These are phyloP conservation scores for Penicillium sp. DNA, from an alignment of 2,329 filamentous ascomycete species.

Conservation along the genomic window DNA sequence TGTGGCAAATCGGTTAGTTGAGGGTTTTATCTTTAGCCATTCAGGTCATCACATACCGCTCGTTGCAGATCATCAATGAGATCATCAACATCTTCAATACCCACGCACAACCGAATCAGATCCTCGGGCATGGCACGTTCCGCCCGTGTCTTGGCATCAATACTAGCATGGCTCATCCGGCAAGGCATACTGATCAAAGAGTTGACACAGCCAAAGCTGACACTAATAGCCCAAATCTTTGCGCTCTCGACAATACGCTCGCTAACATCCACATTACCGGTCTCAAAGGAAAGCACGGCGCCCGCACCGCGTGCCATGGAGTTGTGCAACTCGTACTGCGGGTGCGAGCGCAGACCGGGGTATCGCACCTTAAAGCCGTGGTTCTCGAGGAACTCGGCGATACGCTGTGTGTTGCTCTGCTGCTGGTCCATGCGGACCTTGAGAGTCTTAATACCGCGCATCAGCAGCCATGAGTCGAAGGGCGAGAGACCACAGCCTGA, in stretches of 20 bases:
- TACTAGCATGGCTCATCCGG: constrained; percentile 98
- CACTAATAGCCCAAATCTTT: constrained; percentile 88
- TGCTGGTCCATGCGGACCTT: constrained; percentile 99
- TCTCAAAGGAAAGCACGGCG: constrained; percentile 94
- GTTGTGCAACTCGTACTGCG: constrained; percentile 95
- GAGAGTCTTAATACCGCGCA: constrained; percentile 93
- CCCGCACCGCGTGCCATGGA: constrained; percentile 92
- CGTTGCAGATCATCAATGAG: constrained; percentile 88
- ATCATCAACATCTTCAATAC: constrained; percentile 91
- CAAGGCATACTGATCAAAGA: constrained; percentile 99
- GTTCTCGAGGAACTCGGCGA: constrained; percentile 87
- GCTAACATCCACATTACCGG: constrained; percentile 77
- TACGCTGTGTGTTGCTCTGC: constrained; percentile 84
- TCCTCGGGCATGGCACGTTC: constrained; percentile 95
- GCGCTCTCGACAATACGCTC: constrained; percentile 94
- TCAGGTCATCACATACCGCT: constrained; percentile 65
- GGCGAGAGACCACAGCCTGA: constrained; percentile 92
- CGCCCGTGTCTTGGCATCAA: constrained; percentile 87
- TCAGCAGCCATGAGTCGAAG: constrained; percentile 93
- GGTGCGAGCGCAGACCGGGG: constrained; percentile 89
- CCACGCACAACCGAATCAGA: constrained; percentile 91
- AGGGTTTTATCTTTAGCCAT: constrained; percentile 7
- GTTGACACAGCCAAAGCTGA: constrained; percentile 98
- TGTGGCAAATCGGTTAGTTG: constrained; percentile 34
- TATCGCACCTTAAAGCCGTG: constrained; percentile 95